Conservation (phyloP, 495 filamentous ascomycete genomes). For the Aspergillus biplanus region DNA sequence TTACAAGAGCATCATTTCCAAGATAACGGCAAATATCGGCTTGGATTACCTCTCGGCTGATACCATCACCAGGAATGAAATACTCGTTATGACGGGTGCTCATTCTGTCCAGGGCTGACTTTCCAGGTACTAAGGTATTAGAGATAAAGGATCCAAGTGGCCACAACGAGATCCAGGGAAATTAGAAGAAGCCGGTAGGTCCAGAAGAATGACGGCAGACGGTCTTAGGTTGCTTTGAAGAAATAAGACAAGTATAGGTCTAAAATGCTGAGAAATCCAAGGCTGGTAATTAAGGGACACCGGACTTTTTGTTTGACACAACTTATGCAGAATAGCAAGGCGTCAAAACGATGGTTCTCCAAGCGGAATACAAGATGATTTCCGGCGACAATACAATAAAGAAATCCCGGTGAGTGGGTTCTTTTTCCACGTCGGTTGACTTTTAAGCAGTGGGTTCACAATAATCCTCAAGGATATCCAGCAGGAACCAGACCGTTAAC, state of each 20-base stretch:
- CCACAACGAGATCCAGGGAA: constrained; percentile 28
- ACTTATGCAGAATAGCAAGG: constrained; percentile 23
- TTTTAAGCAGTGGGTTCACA: constrained; percentile 15
- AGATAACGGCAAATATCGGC: constrained; percentile 94
- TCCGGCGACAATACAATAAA: constrained; percentile 26
- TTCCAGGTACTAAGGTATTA: constrained; percentile 35
- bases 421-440: constrained; percentile 23
- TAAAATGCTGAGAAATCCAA: constrained; percentile 32
- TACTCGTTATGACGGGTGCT: constrained; percentile 69
- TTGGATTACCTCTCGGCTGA: constrained; percentile 91
- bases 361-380: constrained; percentile 21
- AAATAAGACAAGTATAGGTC: constrained; percentile 30
- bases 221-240: constrained; percentile 23
- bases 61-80: constrained; percentile 86
- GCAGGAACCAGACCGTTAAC: constrained; percentile 19
- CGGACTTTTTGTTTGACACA: constrained; percentile 25
- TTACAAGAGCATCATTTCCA: constrained; percentile 87
- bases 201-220: constrained; percentile 24
- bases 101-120: constrained; percentile 45
- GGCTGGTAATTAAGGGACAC: constrained; percentile 29
- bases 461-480: constrained; percentile 20
- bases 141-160: constrained; percentile 41
- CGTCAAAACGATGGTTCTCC: constrained; percentile 17
- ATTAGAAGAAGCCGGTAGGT: constrained; percentile 24
- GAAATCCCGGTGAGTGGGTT: constrained; percentile 23